Conservation (phyloP, 306 rosid genomes). For the Vigna radiata region DNA sequence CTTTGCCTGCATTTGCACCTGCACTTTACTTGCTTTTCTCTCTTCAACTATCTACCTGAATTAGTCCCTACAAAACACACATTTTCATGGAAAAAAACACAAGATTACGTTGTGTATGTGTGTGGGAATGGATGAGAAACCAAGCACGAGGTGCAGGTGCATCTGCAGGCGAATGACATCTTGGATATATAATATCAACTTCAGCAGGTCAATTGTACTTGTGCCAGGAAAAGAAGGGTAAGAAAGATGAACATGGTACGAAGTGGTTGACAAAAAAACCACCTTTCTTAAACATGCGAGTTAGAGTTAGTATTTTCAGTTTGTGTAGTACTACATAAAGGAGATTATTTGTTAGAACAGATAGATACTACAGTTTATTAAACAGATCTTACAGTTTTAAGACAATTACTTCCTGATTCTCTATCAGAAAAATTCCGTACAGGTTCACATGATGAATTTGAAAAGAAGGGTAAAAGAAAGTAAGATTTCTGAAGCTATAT, state of each 20-base stretch:
- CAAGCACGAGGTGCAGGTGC: slow-evolving; percentile 61
- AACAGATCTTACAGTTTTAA: neutral
- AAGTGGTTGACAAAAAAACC: neutral
- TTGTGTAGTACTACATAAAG: no score
- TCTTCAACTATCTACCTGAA: neutral
- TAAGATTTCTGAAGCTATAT: neutral
- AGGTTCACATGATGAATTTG: neutral
- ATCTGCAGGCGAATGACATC: slow-evolving; percentile 68
- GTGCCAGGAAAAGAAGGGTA: neutral
- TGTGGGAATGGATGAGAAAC: slow-evolving; percentile 6
- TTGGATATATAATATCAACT: slow-evolving; percentile 47
- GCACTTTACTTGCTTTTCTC: slow-evolving; percentile 51
- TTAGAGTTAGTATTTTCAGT: no score
- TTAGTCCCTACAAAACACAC: neutral
- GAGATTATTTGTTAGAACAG: no score
- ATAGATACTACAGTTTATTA: no score
- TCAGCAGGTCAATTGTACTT: neutral
- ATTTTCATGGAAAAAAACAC: neutral
- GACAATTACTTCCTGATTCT: neutral
- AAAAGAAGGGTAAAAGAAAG: neutral
- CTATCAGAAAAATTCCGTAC: neutral
- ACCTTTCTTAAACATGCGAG: no score
- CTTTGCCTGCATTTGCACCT: slow-evolving; percentile 85
- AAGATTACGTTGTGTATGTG: neutral
- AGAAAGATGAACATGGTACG: neutral